These are phyloP conservation scores for Fusarium phyllophilum DNA, from an alignment of 2,329 filamentous ascomycete species.

Conservation along the genomic window DNA sequence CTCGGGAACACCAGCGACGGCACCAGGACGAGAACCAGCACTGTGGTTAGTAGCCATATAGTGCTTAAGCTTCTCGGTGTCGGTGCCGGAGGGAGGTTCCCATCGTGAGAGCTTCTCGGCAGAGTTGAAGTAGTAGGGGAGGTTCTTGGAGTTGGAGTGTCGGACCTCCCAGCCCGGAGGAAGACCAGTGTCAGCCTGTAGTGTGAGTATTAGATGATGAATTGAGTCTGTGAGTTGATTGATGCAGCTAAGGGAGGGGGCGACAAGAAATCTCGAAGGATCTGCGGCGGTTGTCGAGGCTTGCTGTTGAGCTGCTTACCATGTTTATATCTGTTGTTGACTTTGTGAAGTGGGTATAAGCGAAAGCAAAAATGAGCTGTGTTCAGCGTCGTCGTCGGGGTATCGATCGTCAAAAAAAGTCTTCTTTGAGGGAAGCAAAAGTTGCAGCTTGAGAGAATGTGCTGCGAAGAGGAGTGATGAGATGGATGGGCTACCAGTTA, in stretches of 20 bases:
- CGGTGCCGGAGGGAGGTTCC: conserved; percentile 89
- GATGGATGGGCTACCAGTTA: conserved; percentile 13
- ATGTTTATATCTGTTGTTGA: conserved; percentile 20
- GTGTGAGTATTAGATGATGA: conserved; percentile 8
- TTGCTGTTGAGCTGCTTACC: conserved; percentile 20
- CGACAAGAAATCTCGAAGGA: neutral
- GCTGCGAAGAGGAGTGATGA: conserved; percentile 14
- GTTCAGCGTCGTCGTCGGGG: neutral
- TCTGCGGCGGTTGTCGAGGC: neutral
- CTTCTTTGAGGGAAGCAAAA: conserved; percentile 12
- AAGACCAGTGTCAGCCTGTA: conserved; percentile 79
- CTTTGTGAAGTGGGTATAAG: neutral
- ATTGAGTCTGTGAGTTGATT: neutral
- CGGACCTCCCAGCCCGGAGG: conserved; percentile 93
- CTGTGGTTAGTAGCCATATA: conserved; percentile 94
- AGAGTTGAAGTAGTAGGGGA: conserved; percentile 98
- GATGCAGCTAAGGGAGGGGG: neutral
- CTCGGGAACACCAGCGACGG: conserved; percentile 58
- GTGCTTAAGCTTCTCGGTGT: conserved; percentile 90
- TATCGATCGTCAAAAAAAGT: neutral
- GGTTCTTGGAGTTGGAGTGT: conserved; percentile 97
- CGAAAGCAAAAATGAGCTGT: neutral
- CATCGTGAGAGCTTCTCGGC: conserved; percentile 88
- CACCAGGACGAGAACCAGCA: conserved; percentile 56
- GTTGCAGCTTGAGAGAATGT: conserved; percentile 14